These are phyloP conservation scores for Dipteronia sinensis DNA, from an alignment of 345 rosid genomes.

Conservation along the genomic window DNA sequence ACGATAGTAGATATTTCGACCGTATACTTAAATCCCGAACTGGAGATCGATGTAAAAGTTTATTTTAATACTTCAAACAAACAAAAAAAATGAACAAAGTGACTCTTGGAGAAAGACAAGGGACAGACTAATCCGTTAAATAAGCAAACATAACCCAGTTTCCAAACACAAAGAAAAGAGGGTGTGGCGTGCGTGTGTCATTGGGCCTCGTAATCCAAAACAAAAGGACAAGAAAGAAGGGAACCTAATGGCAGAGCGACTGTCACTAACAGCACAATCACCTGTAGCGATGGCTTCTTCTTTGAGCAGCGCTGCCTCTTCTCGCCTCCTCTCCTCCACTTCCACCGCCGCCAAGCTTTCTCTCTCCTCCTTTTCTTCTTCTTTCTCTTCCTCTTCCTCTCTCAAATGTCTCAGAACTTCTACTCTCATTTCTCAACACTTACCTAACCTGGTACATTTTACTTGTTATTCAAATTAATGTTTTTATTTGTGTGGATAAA, in stretches of 20 bases:
- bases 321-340: slow-evolving; percentile 55
- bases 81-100: background rate
- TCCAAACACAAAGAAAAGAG: background rate
- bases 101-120: background rate
- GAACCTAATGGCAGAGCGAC: slow-evolving; percentile 7
- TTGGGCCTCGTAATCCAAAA: slow-evolving; percentile 22
- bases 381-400: slow-evolving; percentile 36
- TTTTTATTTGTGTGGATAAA: too few relatives aligned
- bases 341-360: slow-evolving; percentile 39
- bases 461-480: background rate
- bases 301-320: slow-evolving; percentile 51
- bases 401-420: slow-evolving; percentile 55
- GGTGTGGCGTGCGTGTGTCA: background rate
- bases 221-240: background rate
- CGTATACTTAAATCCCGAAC: too few relatives aligned
- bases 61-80: too few relatives aligned
- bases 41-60: too few relatives aligned
- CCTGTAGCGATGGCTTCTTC: slow-evolving; percentile 53
- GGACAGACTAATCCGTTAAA: background rate
- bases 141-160: background rate
- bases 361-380: slow-evolving; percentile 20
- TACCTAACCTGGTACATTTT: slow-evolving; percentile 46
- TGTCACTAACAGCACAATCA: slow-evolving; percentile 15
- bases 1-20: too few relatives aligned
- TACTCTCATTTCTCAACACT: slow-evolving; percentile 47